These are phyloP conservation scores for Yamadazyma aaseri DNA, from an alignment of 1,139 yeast genomes.

Conservation along the genomic window DNA sequence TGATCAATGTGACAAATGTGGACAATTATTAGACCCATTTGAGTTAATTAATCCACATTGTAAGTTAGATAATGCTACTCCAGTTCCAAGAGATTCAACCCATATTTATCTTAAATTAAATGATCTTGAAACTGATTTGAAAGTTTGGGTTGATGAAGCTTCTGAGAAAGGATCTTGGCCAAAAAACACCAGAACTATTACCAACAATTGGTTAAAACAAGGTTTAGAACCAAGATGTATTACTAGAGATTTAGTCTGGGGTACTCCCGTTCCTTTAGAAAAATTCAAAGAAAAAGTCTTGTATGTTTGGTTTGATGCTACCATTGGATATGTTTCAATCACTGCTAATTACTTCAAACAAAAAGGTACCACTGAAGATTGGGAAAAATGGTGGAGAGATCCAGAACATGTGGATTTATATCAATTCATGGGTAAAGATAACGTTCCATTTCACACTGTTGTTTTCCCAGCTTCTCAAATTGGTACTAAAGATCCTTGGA, in stretches of 20 bases:
- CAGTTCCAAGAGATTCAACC: slow-evolving; percentile 76
- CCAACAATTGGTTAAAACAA: slow-evolving; percentile 89
- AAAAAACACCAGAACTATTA: slow-evolving; percentile 81
- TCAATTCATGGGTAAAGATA: slow-evolving; percentile 99
- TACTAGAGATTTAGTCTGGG: slow-evolving; percentile 97
- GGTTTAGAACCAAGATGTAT: slow-evolving; percentile 94
- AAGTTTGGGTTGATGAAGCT: slow-evolving; percentile 69
- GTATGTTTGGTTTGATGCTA: slow-evolving; percentile 98
- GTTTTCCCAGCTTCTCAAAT: slow-evolving; percentile 92
- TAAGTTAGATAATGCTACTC: slow-evolving; percentile 82
- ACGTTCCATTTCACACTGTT: slow-evolving; percentile 97
- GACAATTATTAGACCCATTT: slow-evolving; percentile 82
- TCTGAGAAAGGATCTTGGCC: slow-evolving; percentile 85
- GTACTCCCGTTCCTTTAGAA: slow-evolving; percentile 91
- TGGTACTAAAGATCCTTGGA: slow-evolving; percentile 89
- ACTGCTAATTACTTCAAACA: slow-evolving; percentile 85
- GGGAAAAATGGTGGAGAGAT: slow-evolving; percentile 85
- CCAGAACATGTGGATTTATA: slow-evolving; percentile 81
- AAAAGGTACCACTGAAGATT: slow-evolving; percentile 52
- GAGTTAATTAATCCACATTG: slow-evolving; percentile 94
- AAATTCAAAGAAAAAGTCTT: slow-evolving; percentile 83
- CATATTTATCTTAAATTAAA: slow-evolving; percentile 84
- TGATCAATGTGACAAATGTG: slow-evolving; percentile 98
- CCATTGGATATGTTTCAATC: slow-evolving; percentile 93
- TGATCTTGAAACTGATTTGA: slow-evolving; percentile 73